These are phyloP conservation scores for Chlorella sp. DNA, from an alignment of 139 green algal species.

Conservation along the genomic window DNA sequence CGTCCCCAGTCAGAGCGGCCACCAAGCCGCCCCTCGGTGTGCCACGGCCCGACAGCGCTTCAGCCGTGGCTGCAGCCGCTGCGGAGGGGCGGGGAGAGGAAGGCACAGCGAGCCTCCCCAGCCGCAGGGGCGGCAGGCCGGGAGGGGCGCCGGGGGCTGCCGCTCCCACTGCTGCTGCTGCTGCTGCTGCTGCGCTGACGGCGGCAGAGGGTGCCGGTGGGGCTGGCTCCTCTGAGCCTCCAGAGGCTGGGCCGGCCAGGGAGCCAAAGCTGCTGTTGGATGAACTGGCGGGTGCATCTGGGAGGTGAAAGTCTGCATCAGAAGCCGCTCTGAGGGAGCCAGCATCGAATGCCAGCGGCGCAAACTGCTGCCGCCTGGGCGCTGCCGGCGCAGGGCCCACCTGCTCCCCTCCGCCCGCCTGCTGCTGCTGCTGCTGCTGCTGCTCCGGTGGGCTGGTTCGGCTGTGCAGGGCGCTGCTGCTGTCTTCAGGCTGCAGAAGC, in stretches of 20 bases:
- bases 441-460: not conserved
- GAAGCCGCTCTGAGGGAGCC: not conserved
- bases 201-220: not conserved
- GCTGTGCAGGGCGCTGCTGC: not conserved
- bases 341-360: conserved; percentile 1
- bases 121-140: not conserved
- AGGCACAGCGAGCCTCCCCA: not conserved
- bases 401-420: too few relatives aligned
- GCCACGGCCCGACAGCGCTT: not conserved
- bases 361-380: not conserved
- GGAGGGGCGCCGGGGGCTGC: not conserved
- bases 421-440: not conserved
- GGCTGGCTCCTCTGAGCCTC: not conserved
- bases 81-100: too few relatives aligned
- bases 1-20: not conserved
- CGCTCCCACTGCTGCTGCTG: too few relatives aligned
- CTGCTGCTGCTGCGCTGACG: not conserved
- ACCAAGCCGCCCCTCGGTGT: not conserved
- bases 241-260: not conserved
- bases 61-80: too few relatives aligned
- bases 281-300: not conserved
- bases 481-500: not conserved
- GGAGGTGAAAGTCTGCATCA: not conserved
- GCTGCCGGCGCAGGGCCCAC: not conserved
- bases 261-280: not conserved